Base-by-base conservation (phyloP, 805 yeast genomes). In the Ogataea thermomethanolica region DNA sequence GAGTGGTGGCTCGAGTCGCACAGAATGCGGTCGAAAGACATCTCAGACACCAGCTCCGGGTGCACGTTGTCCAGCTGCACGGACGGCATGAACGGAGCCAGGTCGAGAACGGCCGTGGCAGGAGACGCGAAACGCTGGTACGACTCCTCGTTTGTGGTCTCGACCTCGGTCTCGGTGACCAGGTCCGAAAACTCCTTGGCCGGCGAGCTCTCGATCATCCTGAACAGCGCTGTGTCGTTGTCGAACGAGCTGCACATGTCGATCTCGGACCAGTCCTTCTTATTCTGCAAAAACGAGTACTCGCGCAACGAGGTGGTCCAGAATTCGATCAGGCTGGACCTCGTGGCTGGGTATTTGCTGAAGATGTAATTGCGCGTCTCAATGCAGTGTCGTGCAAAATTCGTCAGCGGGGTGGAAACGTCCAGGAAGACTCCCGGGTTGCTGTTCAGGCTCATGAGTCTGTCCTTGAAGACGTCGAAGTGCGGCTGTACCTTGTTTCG, bases 381-480 rank as follows among this genome's bases (percentile, higher is more conserved):
- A 3, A 58, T 25, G 31, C 62, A 61, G 38, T 55, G 61, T 15
- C 55, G 40, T 8, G 58, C 61, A 42, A 59, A 56, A 25, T 57
- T 61, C 9, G 62, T 55, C 6, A 51, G 30, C 8, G 57, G 60
- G 17, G 48, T 45, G 7, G 56, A 48, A 10, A 44, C 50, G 10
- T 49, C 46, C 14, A 61, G 38, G 21, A 61, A 42, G 17, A 37
- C 14, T n/a, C 25, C 38, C 0, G 56, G 48, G 10, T 45, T 33
- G 8, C 34, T 35, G 15, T 39, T 29, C 25, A 43, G 21, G 7
- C 20, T 11, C 21, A 37, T 24, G 1, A 49, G 26, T 6, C 37
- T 29, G 5, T 40, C 37, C 22, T 35, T 48, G 33, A 48, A 54
- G 1, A 39, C 15, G 6, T 29, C 28, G 11, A 43, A 33, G 4